Base-by-base conservation (phyloP, 768 basidiomycete genomes). In the Lactarius tabidus region DNA sequence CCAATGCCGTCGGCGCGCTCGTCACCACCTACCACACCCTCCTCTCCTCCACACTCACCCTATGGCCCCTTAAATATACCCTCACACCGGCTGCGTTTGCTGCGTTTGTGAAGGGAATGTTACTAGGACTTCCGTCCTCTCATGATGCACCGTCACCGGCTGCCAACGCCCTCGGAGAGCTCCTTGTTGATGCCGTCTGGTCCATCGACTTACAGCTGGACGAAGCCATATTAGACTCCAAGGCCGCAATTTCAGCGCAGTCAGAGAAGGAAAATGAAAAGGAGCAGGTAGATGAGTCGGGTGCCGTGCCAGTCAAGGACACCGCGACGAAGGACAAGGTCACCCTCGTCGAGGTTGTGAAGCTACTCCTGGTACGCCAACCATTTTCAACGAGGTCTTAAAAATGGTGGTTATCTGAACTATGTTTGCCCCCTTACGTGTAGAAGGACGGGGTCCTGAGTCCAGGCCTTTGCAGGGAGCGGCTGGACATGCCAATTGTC, bases 101-200 rank as follows among this genome's bases (percentile, higher is more conserved):
- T 45, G 79, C 81, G 51, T 91, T 93, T 72, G 78, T 91, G 26
- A 82, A 82, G 70, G 84, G 83, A 3, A 81, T 90, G 31, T 73
- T 89, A 48, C 76, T 79, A 57, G 78, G 76, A 53, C 80, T 91
- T 12, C 91, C 90, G n/a, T 89, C 90, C 26, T 82, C 83, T n/a
- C 67, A 69, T 33, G 73, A 73, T 15, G 65, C 72, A 3, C 72
- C 72, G 31, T 68, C 74, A 20, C 75, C 78, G 55, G 77, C 80
- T 14, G 75, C 79, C 9, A 79, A 81, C 66, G 76, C 75, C 3
- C 66, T 93, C 62, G 87, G 87, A 14, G 90, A 92, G 70, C 74
- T 84, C 54, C 77, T 94, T 3, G 82, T 95, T 26, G 93, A 95
- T 72, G 80, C 90, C 70, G 79, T 92, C 53, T 95, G 93, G 93